Evolutionary conservation across 2,329 filamentous ascomycete species (phyloP).

Genomic region (Phoma sp.): DNA sequence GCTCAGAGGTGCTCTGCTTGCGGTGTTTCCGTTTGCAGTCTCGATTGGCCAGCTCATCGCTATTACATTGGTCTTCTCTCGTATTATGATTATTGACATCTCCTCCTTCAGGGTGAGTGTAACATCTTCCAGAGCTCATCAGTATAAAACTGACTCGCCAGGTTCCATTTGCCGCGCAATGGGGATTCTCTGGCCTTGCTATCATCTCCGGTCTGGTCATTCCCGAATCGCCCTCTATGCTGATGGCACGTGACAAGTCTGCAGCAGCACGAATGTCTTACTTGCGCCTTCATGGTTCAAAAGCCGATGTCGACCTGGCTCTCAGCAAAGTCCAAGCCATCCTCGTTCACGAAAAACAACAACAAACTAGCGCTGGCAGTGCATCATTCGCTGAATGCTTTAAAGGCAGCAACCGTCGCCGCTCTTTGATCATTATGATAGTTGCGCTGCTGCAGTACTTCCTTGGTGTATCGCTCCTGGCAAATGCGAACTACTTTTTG

Average conservation of each 20-base stretch:
- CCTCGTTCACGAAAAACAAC: conserved; percentile 9
- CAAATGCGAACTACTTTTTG: conserved; percentile 12
- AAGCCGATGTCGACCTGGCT: conserved; percentile 5
- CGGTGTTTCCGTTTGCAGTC: no score
- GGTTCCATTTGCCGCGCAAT: conserved; percentile 9
- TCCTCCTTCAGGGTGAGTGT: no score
- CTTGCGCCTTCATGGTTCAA: conserved; percentile 7
- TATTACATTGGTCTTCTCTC: no score
- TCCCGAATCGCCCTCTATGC: conserved; percentile 9
- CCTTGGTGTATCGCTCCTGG: conserved; percentile 10
- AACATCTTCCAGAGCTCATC: no score
- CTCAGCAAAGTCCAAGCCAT: conserved; percentile 6
- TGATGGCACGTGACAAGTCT: conserved; percentile 2
- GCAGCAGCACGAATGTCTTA: conserved; percentile 4
- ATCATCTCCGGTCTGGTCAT: conserved; percentile 1
- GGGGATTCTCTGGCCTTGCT: conserved; percentile 7
- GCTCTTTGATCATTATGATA: conserved; percentile 63
- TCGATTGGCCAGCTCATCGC: no score
- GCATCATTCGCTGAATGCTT: conserved; percentile 68
- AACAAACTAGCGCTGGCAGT: background rate
- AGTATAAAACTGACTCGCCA: no score
- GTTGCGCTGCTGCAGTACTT: conserved; percentile 13
- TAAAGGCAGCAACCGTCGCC: conserved; percentile 77
- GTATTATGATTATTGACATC: no score
- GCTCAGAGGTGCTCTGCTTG: no score